phyloP scores from a whole-genome alignment of 106 monocot genomes.

The Dendrobium huoshanense region DNA sequence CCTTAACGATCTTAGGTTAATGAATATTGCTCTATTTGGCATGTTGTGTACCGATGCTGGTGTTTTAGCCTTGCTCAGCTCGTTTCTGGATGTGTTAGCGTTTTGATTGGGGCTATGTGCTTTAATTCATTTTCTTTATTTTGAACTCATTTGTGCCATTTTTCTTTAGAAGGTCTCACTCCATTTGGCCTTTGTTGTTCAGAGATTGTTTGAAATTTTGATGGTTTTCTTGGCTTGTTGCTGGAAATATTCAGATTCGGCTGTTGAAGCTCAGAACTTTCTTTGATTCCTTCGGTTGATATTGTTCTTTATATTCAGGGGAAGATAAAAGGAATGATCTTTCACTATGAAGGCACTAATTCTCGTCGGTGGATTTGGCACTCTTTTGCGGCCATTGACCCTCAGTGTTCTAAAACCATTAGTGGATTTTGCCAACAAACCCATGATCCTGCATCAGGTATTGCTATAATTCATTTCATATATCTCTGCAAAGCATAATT shows the following conservation, averaged over 20 bases:
- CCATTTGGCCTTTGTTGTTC: not conserved
- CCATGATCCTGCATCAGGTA: slow-evolving; percentile 73
- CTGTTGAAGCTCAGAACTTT: not conserved
- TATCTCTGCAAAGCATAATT: not conserved
- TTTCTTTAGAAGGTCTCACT: no score
- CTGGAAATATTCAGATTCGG: not conserved
- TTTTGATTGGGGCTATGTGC: no score
- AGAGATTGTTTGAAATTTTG: not conserved
- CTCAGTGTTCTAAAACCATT: slow-evolving; percentile 58
- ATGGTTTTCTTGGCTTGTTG: not conserved
- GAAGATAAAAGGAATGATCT: not conserved
- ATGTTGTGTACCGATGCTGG: not conserved
- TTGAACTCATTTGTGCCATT: no score
- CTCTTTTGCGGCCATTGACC: slow-evolving; percentile 51
- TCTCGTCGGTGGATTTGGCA: slow-evolving; percentile 61
- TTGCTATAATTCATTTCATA: not conserved
- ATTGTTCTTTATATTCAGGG: not conserved
- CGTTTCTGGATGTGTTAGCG: no score
- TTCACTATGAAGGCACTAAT: slow-evolving; percentile 51
- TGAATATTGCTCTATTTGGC: no score
- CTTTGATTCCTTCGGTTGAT: not conserved
- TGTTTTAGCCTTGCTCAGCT: no score
- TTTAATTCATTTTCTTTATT: no score
- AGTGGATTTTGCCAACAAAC: slow-evolving; percentile 59
- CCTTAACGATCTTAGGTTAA: no score